Evolutionary conservation across 805 yeast species (phyloP).

Genomic region (Candida sonorensis): DNA sequence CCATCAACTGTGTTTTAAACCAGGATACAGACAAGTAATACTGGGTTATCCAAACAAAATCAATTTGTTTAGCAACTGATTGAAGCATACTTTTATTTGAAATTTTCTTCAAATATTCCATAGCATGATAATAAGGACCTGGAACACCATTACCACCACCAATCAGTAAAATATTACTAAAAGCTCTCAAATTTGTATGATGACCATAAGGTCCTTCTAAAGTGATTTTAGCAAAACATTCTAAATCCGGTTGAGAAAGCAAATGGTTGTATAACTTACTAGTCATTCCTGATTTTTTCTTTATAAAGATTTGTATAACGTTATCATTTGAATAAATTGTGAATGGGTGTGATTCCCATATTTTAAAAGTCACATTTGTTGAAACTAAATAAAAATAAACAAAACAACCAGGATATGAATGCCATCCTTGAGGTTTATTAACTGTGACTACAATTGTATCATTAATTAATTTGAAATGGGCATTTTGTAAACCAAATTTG

Average conservation of each 20-base stretch:
- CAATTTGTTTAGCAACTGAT: conserved; percentile 14
- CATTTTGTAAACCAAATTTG: conserved; percentile 21
- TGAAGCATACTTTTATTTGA: conserved; percentile 5
- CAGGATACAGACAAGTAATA: conserved; percentile 33
- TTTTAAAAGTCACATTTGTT: conserved; percentile 25
- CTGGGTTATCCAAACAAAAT: conserved; percentile 42
- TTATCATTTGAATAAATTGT: conserved; percentile 28
- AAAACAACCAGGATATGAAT: conserved; percentile 50
- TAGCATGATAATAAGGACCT: conserved; percentile 42
- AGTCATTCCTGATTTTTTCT: conserved; percentile 46
- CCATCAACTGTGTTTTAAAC: conserved; percentile 37
- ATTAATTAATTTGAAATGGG: conserved; percentile 11
- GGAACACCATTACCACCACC: conserved; percentile 60
- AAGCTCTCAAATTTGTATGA: conserved; percentile 31
- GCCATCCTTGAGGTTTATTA: conserved; percentile 40
- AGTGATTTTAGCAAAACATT: conserved; percentile 18
- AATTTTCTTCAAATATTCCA: conserved; percentile 18
- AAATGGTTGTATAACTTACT: conserved; percentile 27
- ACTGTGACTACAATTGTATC: conserved; percentile 23
- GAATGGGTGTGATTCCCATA: conserved; percentile 66
- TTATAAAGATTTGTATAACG: conserved; percentile 34
- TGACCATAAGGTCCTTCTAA: conserved; percentile 56
- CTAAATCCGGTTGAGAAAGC: conserved; percentile 12
- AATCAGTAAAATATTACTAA: conserved; percentile 36
- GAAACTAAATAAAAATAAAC: conserved; percentile 44